phyloP scores from a whole-genome alignment of 2,329 filamentous ascomycete species.

The Podosphaera xanthii region DNA sequence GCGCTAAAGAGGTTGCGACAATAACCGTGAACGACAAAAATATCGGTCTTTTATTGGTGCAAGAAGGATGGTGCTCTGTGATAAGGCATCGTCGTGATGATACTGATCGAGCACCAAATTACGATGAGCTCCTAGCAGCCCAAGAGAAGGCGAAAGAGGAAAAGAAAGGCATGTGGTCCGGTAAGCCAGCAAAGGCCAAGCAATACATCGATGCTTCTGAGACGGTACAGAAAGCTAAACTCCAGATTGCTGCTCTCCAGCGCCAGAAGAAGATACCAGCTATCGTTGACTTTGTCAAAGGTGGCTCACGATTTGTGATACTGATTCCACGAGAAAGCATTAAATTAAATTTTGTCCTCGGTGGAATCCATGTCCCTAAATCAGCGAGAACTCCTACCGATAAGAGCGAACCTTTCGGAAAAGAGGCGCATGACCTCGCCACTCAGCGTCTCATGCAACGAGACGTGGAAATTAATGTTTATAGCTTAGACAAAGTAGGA shows the following conservation, averaged over 20 bases:
- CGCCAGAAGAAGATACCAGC: slow-evolving; percentile 83
- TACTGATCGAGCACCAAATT: slow-evolving; percentile 78
- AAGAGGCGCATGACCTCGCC: slow-evolving; percentile 82
- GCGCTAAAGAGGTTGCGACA: slow-evolving; percentile 85
- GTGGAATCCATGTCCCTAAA: slow-evolving; percentile 72
- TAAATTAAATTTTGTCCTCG: slow-evolving; percentile 86
- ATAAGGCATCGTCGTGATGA: slow-evolving; percentile 91
- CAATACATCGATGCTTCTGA: slow-evolving; percentile 80
- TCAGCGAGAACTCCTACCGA: slow-evolving; percentile 61
- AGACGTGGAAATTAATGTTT: slow-evolving; percentile 86
- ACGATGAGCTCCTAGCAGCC: slow-evolving; percentile 65
- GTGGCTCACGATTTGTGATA: slow-evolving; percentile 83
- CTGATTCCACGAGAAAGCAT: slow-evolving; percentile 79
- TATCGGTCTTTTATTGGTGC: slow-evolving; percentile 62
- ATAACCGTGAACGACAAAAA: slow-evolving; percentile 70
- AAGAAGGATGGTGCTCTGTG: slow-evolving; percentile 80
- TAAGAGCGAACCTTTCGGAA: slow-evolving; percentile 75
- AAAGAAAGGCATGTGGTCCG: slow-evolving; percentile 85
- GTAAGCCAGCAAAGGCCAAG: slow-evolving; percentile 65
- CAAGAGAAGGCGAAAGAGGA: slow-evolving; percentile 68
- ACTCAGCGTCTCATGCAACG: slow-evolving; percentile 76
- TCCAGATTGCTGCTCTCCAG: slow-evolving; percentile 68
- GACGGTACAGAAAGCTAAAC: slow-evolving; percentile 81
- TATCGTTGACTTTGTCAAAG: slow-evolving; percentile 91
- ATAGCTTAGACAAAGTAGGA: slow-evolving; percentile 87